Evolutionary conservation across 78 protist genomes (phyloP), one percentile per base, ranked within the genome.

Genomic region (Anaeramoeba flamelloides): DNA sequence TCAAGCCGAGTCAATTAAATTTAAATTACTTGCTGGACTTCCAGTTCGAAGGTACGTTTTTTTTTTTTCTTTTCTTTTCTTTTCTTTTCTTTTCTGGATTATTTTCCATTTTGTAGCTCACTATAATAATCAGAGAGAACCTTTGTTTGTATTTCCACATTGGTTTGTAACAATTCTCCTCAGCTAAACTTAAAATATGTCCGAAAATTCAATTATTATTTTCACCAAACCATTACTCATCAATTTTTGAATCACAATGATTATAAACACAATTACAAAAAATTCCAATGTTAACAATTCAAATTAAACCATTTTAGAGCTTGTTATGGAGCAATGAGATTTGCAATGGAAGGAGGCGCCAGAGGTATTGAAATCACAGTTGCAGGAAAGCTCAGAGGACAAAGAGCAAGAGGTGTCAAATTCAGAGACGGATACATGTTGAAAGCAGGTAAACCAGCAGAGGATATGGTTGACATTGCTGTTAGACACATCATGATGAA

Each of bases 361-460:
- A 89, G 89, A 86, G 99, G 99, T 82, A 81, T 87, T 84, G 99
- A 98, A 89, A 94, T 96, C 39, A 41, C 91, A 81, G 95, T 96
- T 40, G 87, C 97, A 3, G 99, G 99, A 76, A 98, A 98, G 92
- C 89, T 96, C 40, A 90, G 86, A 0, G 86, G 86, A 8, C 98
- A 92, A 86, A 90, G 99, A 77, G 99, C 99, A 81, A 96, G 97
- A 94, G 2, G 86, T 78, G 92, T 97, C 97, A 98, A 95, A 92
- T 98, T 97, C 95, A 75, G 77, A 37, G 99, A 95, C 77, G 99
- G 99, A 17, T 96, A 94, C 90, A 93, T 98, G 96, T 89, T 96
- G 92, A 85, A 87, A 86, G 86, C 98, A 12, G 98, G 99, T 37
- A 78, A 92, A 76, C 94, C 97, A 41, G 34, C 82, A 74, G 37